A percentile compares a stretch with the other conserved stretches of the same genome.
These are phyloP conservation scores for Colletotrichum euphorbiae DNA, from an alignment of 2,329 filamentous ascomycete species.

Conservation along the genomic window DNA sequence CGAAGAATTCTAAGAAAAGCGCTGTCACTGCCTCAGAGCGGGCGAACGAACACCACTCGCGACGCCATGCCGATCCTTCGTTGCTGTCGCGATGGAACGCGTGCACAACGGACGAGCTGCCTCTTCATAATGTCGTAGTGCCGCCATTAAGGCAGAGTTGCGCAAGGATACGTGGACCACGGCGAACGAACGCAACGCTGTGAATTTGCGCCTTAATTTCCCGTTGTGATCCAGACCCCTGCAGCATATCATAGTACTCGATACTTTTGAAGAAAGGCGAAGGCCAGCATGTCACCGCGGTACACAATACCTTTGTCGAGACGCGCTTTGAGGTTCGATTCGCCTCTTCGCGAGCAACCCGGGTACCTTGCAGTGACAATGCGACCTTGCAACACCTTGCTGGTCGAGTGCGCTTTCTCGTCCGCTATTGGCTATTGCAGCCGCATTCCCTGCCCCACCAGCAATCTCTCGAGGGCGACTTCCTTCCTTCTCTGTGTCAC, in stretches of 20 bases:
- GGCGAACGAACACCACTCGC: constrained; percentile 9
- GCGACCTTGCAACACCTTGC: constrained; percentile 13
- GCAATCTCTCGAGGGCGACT: not conserved
- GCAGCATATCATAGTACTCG: not conserved
- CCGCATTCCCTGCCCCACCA: constrained; percentile 6
- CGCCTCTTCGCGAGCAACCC: not conserved
- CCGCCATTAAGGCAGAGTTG: constrained; percentile 16
- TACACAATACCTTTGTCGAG: not conserved
- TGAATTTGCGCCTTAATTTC: constrained; percentile 41
- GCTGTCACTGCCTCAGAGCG: constrained; percentile 34
- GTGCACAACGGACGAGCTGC: constrained; percentile 9
- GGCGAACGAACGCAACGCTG: constrained; percentile 31
- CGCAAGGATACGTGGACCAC: constrained; percentile 25
- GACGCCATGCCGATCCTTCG: constrained; percentile 32
- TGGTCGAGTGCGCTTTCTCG: constrained; percentile 20
- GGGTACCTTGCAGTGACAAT: constrained; percentile 30
- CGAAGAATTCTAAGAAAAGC: constrained; percentile 31
- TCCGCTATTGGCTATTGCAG: constrained; percentile 5
- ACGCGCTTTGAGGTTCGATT: constrained; percentile 11
- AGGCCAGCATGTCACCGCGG: not conserved
- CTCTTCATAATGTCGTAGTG: constrained; percentile 4
- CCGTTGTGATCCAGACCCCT: constrained; percentile 28
- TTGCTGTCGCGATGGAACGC: constrained; percentile 27
- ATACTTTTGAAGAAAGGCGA: not conserved
- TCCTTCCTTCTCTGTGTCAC: constrained; percentile 23